Evolutionary conservation across 2,329 filamentous ascomycete genomes (phyloP).

Genomic region (Talaromyces amestolkiae): DNA sequence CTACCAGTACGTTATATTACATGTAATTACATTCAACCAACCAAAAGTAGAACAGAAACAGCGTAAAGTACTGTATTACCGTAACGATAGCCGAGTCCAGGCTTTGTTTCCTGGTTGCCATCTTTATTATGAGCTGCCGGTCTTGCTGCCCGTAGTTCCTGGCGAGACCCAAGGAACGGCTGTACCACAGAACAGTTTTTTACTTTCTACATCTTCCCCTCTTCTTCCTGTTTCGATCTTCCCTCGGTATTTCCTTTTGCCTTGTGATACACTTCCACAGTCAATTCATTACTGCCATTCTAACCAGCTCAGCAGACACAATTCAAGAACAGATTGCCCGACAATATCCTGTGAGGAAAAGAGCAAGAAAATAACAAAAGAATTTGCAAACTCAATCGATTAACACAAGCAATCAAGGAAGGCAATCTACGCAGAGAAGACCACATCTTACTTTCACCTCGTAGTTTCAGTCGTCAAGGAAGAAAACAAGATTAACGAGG

Average conservation of each 20-base stretch:
- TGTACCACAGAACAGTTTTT: neutral
- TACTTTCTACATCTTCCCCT: neutral
- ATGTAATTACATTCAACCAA: neutral
- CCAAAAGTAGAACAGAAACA: neutral
- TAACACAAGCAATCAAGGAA: conserved; percentile 9
- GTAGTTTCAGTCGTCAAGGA: neutral
- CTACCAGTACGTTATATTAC: neutral
- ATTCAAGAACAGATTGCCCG: neutral
- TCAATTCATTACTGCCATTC: neutral
- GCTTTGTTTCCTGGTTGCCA: neutral
- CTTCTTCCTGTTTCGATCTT: neutral
- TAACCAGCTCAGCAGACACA: neutral
- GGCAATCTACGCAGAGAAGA: conserved; percentile 17
- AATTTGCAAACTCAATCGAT: no score
- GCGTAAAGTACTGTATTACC: neutral
- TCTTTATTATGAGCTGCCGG: neutral
- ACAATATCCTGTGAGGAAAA: conserved; percentile 3
- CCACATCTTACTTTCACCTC: neutral
- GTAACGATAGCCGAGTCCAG: neutral
- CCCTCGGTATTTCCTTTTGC: neutral
- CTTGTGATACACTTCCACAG: neutral
- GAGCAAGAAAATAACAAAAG: neutral
- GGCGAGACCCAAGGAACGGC: neutral
- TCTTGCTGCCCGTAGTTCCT: neutral
- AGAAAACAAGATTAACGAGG: neutral